phyloP scores from a whole-genome alignment of 257 asterid genomes.

The Petunia secreta region DNA sequence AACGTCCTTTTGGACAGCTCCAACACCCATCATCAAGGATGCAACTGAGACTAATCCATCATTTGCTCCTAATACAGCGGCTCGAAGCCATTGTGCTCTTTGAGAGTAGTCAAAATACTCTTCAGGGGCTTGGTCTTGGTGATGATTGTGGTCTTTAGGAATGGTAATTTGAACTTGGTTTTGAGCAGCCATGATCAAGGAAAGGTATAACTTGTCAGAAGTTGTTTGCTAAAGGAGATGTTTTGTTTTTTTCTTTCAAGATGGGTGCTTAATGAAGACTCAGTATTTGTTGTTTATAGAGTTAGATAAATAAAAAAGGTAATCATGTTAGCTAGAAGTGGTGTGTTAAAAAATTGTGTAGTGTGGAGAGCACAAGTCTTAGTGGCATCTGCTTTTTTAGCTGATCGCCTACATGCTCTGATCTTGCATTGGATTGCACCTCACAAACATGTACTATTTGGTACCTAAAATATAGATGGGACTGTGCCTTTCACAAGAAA shows the following conservation, averaged over 20 bases:
- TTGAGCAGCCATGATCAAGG: slow-evolving; percentile 46
- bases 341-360: not conserved
- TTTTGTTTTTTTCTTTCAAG: not conserved
- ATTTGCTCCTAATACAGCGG: slow-evolving; percentile 70
- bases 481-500: no score
- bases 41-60: slow-evolving; percentile 73
- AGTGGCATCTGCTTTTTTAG: not conserved
- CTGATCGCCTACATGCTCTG: no score
- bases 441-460: no score
- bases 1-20: slow-evolving; percentile 56
- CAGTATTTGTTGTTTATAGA: slow-evolving; percentile 45
- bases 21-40: slow-evolving; percentile 75
- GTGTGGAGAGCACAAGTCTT: not conserved
- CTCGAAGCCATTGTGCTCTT: slow-evolving; percentile 80
- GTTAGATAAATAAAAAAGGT: not conserved
- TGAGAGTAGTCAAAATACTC: slow-evolving; percentile 57
- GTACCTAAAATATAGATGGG: no score
- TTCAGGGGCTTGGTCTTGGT: slow-evolving; percentile 32
- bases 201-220: not conserved
- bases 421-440: no score
- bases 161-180: slow-evolving; percentile 45
- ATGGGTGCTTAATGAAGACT: slow-evolving; percentile 26
- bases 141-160: slow-evolving; percentile 29
- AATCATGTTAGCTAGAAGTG: not conserved
- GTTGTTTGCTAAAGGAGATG: not conserved